phyloP scores from a whole-genome alignment of 768 basidiomycete genomes.

The Rubroboletus satanas region DNA sequence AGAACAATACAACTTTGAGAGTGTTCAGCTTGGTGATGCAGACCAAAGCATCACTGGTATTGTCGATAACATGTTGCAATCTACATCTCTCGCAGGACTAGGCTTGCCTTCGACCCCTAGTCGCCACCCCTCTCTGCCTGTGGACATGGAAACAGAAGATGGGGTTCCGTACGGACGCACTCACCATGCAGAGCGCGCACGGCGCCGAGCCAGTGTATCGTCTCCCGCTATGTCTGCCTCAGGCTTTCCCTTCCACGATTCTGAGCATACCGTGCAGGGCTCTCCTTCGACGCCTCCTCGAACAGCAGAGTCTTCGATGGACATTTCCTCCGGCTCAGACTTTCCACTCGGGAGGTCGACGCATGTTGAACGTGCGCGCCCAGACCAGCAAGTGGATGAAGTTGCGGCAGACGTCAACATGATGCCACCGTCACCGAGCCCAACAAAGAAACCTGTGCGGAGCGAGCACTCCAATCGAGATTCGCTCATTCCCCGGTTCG shows the following conservation, averaged over 20 bases:
- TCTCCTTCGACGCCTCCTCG: constrained; percentile 25
- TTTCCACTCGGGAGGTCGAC: constrained; percentile 37
- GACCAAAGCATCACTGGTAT: constrained; percentile 62
- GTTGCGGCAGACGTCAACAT: constrained; percentile 40
- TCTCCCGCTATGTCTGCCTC: constrained; percentile 32
- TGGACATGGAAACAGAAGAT: constrained; percentile 56
- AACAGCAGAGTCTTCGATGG: constrained; percentile 22
- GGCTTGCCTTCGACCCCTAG: constrained; percentile 29
- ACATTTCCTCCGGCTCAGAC: constrained; percentile 10
- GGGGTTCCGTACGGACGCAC: constrained; percentile 61
- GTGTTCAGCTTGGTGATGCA: constrained; percentile 41
- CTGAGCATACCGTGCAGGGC: constrained; percentile 11
- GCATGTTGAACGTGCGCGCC: constrained; percentile 35
- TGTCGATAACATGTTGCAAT: constrained; percentile 64
- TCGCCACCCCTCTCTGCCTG: constrained; percentile 44
- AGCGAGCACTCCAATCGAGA: constrained; percentile 25
- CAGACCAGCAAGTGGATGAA: constrained; percentile 26
- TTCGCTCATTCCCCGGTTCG: constrained; percentile 36
- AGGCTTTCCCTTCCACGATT: constrained; percentile 35
- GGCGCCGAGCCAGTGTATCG: constrained; percentile 30
- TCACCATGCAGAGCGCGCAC: constrained; percentile 55
- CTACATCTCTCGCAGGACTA: constrained; percentile 21
- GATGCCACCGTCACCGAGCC: constrained; percentile 50
- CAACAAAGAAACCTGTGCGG: constrained; percentile 29
- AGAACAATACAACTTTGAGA: constrained; percentile 36